Evolutionary conservation across 352 stramenopile genomes (phyloP), one percentile per base, ranked within the genome.

Genomic region (Aphanomyces cochlioides): DNA sequence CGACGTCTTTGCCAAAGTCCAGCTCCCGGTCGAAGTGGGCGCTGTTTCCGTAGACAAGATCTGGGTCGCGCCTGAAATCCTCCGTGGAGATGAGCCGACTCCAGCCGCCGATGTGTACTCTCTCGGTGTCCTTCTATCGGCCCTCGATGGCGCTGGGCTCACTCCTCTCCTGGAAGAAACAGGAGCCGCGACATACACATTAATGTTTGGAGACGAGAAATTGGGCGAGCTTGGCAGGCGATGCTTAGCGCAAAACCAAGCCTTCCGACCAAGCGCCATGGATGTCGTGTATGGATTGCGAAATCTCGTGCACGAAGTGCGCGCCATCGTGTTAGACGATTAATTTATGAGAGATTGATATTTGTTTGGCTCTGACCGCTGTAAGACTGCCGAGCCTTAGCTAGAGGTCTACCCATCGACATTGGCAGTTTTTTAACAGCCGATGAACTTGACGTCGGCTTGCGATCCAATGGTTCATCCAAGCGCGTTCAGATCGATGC

Each of bases 21-120:
- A n/a, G 60, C 58, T 70, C 45, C 40, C 43, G 57, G 21, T 36
- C 28, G 64, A 54, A 47, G 47, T 17, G n/a, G n/a, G 48, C 64
- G 34, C 19, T 21, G 53, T 36, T 36, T 38, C 39, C 37, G 43
- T 7, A 28, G 47, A 15, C 17, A 39, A 6, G 54, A 28, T 50
- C 19, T 70, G 64, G 64, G 43, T 63, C n/a, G 47, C 47, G 3
- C 64, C 64, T 3, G 64, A 70, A 37, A 39, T 70, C 28, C 17
- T 70, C 10, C 56, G 54, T n/a, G 47, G 28, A 13, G 34, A 40
- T 15, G 47, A 21, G n/a, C 92, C 85, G 74, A 82, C 73, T 12
- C 81, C 92, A 60, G 88, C 83, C 53, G 81, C 83, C 4, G 84
- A 95, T 64, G 85, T 93, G 19, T 92, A 93, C 67, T 90, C 85